These are phyloP conservation scores for Xylaria flabelliformis DNA, from an alignment of 495 filamentous ascomycete genomes.

Conservation along the genomic window DNA sequence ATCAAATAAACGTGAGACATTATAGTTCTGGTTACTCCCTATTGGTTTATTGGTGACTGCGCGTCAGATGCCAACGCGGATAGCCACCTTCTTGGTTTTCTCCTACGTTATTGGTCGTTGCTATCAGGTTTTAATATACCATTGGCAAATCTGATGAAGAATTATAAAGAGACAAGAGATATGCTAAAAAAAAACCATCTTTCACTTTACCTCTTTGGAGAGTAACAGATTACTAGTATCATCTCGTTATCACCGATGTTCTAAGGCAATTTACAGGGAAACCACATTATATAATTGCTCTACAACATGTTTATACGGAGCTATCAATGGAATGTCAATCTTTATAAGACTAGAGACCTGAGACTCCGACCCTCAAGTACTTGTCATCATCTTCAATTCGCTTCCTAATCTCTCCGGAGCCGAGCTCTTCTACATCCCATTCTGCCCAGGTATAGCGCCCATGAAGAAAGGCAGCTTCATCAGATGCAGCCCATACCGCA, in stretches of 20 bases:
- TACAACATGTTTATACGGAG: background rate
- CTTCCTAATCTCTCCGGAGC: conserved; percentile 39
- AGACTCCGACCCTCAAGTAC: conserved; percentile 38
- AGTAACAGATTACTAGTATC: background rate
- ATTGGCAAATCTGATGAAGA: background rate
- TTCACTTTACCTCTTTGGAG: background rate
- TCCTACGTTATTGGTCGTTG: background rate
- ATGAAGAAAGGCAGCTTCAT: conserved; percentile 56
- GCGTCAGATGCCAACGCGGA: background rate
- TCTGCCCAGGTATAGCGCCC: conserved; percentile 54
- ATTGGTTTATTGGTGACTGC: background rate
- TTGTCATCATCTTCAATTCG: conserved; percentile 40
- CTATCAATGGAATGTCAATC: background rate
- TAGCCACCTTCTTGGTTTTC: background rate
- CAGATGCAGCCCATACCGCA: conserved; percentile 55
- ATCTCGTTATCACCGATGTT: no score
- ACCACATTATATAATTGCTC: background rate
- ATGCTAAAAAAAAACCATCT: background rate
- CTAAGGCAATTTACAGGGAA: no score
- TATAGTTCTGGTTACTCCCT: background rate
- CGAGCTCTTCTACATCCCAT: conserved; percentile 63
- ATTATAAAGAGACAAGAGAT: background rate
- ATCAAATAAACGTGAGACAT: background rate
- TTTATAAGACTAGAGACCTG: conserved; percentile 30
- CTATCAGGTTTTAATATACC: background rate